Conservation (phyloP, 306 rosid genomes). For the Vicia sativa region DNA sequence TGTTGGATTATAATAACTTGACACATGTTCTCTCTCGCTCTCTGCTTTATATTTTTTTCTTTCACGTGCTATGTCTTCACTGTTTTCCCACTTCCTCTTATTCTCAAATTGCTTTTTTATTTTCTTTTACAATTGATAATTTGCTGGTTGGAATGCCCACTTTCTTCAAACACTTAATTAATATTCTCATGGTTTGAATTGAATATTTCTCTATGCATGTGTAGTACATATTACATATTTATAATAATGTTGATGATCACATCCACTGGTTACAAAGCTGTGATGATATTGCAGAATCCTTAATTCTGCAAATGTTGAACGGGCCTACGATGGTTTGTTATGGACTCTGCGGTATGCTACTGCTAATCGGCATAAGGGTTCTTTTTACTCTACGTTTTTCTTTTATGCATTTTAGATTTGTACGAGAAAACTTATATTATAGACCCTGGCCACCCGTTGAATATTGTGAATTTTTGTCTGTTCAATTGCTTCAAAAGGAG, state of each 20-base stretch:
- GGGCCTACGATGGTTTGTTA: conserved; percentile 77
- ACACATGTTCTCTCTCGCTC: background rate
- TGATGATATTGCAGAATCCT: conserved; percentile 68
- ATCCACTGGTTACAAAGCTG: conserved; percentile 35
- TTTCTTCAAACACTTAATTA: conserved; percentile 21
- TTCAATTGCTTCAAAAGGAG: conserved; percentile 62
- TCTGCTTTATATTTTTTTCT: conserved; percentile 12
- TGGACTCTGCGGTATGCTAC: conserved; percentile 85
- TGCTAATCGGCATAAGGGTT: conserved; percentile 23
- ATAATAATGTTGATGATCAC: conserved; percentile 26
- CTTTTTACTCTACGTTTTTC: conserved; percentile 33
- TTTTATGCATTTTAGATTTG: conserved; percentile 27
- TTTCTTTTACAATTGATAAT: background rate
- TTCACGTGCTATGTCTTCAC: conserved; percentile 5
- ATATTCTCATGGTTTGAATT: conserved; percentile 33
- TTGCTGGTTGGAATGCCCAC: conserved; percentile 17
- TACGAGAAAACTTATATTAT: conserved; percentile 30
- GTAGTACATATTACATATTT: background rate
- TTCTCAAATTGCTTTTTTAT: conserved; percentile 6
- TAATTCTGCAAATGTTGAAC: conserved; percentile 80
- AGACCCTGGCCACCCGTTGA: conserved; percentile 26
- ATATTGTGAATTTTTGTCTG: conserved; percentile 44
- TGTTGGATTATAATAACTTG: conserved; percentile 13
- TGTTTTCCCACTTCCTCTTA: background rate
- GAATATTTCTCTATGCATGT: conserved; percentile 26